Evolutionary conservation across 371 early-diverging fungal genomes (phyloP), one percentile per base, ranked within the genome.

Genomic region (Dichotomocladium elegans): DNA sequence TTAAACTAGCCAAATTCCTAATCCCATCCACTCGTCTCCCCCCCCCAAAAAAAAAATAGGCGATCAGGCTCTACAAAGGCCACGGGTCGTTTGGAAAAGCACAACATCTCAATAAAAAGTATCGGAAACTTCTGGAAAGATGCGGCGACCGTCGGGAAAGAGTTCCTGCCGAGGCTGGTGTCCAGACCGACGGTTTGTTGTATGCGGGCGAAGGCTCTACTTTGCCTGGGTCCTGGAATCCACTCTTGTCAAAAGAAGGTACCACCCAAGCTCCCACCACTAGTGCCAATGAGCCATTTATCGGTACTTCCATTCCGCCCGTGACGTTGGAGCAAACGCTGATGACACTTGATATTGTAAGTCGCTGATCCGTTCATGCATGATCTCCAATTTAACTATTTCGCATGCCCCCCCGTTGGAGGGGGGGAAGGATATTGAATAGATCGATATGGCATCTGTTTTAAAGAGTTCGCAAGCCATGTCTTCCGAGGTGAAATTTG

Each of bases 391-490:
- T n/a, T n/a, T n/a, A n/a, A n/a, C n/a, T n/a, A n/a, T n/a, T n/a
- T n/a, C n/a, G n/a, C n/a, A n/a, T n/a, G n/a, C n/a, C n/a, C n/a
- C n/a, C n/a, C n/a, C n/a, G n/a, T n/a, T n/a, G n/a, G n/a, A n/a
- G n/a, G n/a, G 37, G 3, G 10, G 21, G 0, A 37, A 11, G 4
- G n/a, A 35, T 2, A 15, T 37, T n/a, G 34, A 2, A 7, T 15
- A 46, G 46, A 25, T 46, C 15, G 75, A 74, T 47, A 61, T 74
- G 58, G 72, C 72, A 8, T 74, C 75, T 2, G 71, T 74, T 12
- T 52, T 74, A 15, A 74, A 74, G 52, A 74, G 75, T 22, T 68
- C 72, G 0, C 75, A 74, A 52, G 75, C 71, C n/a, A 71, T 74
- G 44, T 71, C 72, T 3, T 68, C 69, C 11, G 75, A 71, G 59